Base-by-base conservation (phyloP, 306 rosid genomes). In the Hippophae rhamnoides region DNA sequence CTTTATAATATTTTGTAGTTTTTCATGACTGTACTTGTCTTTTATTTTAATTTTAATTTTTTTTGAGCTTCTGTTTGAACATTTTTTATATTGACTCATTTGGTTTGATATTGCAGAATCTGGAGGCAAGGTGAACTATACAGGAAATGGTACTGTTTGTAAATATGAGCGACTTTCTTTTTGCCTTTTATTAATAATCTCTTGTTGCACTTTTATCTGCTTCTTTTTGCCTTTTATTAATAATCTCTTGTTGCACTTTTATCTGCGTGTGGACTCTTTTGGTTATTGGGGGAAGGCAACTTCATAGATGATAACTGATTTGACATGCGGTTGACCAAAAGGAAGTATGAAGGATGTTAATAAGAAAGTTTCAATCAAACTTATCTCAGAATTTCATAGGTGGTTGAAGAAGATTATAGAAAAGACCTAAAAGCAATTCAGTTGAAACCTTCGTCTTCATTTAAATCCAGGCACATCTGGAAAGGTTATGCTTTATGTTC, bases 381-480 rank as follows among this genome's bases (percentile, higher is more conserved):
- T 66, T 23, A 27, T 38, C 50, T 13, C 51, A 51, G 47, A 48
- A 9, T 63, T 54, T 47, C 55, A 8, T 13, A 44, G 65, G 51
- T 44, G 52, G 72, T 43, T 8, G 41, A 57, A 47, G 25, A 51
- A 38, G 53, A 18, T 12, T 49, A n/a, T 49, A 49, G 23, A 12
- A 43, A 6, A 25, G 48, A 40, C 50, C 25, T 49, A 40, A 56
- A 42, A 18, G 43, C 57, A 54, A 57, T 41, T 53, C 43, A 44
- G 7, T 46, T 6, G 55, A 52, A 7, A 18, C 8, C 38, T 69
- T 27, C 4, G 41, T 54, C 50, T 42, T 38, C 66, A 9, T 61
- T 31, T 31, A 18, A 31, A 31, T 31, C 38, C 38, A 4, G 38
- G 38, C 3, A 4, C 38, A 31, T 31, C 3, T 31, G 38, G 38